Conservation (phyloP, 768 basidiomycete species). For the Boletus eberwhitei region DNA sequence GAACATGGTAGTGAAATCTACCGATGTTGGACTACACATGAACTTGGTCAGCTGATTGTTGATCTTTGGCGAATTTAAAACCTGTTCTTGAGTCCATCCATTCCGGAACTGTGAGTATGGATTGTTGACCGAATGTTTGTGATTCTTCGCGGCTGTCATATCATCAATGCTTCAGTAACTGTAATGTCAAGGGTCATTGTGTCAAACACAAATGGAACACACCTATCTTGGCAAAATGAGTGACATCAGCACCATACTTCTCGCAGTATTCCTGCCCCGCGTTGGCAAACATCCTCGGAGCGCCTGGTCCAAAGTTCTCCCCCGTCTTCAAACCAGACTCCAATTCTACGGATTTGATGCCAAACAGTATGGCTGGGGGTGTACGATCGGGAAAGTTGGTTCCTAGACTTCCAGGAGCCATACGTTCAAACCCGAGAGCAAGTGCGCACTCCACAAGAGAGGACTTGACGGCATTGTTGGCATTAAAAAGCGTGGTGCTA, state of each 20-base stretch:
- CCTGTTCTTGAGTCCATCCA: conserved; percentile 71
- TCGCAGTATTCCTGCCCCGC: conserved; percentile 72
- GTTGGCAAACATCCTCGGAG: conserved; percentile 74
- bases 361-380: conserved; percentile 47
- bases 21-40: conserved; percentile 87
- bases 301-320: conserved; percentile 63
- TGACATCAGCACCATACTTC: conserved; percentile 66
- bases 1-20: conserved; percentile 22
- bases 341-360: conserved; percentile 42
- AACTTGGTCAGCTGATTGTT: conserved; percentile 73
- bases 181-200: not conserved
- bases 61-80: conserved; percentile 64
- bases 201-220: conserved; percentile 11
- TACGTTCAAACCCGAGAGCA: conserved; percentile 85
- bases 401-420: conserved; percentile 71
- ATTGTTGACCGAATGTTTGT: conserved; percentile 76
- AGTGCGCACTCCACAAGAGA: conserved; percentile 72
- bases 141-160: conserved; percentile 74
- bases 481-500: conserved; percentile 72
- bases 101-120: conserved; percentile 84
- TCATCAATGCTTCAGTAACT: conserved; percentile 2
- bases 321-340: conserved; percentile 46
- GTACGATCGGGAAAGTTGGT: conserved; percentile 56
- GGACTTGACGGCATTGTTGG: conserved; percentile 65
- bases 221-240: conserved; percentile 79